Evolutionary conservation across 495 filamentous ascomycete species (phyloP).

Genomic region (Aspergillus baeticus): DNA sequence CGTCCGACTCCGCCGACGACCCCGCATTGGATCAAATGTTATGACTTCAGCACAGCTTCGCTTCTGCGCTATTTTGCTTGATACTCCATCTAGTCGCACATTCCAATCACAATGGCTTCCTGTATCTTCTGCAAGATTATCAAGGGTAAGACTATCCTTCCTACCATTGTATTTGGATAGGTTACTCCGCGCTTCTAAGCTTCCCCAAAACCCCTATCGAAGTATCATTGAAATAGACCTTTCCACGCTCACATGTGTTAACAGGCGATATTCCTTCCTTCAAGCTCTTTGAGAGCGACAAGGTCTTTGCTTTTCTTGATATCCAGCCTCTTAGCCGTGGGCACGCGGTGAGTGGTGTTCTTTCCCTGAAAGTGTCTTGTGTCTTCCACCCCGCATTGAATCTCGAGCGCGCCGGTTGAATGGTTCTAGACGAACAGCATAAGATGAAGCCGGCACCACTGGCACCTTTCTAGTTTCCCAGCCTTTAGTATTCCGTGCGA

Average conservation of each 20-base stretch:
- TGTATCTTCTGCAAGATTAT: slow-evolving; percentile 99
- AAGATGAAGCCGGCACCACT: too few relatives aligned
- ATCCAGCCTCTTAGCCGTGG: slow-evolving; percentile 84
- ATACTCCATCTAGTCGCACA: neutral
- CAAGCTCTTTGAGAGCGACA: slow-evolving; percentile 91
- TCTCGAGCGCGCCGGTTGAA: neutral
- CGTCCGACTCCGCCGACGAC: neutral
- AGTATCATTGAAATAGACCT: too few relatives aligned
- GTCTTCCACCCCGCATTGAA: slow-evolving; percentile 12
- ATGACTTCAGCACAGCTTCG: slow-evolving; percentile 2
- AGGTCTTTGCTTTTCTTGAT: slow-evolving; percentile 95
- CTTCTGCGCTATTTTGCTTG: neutral
- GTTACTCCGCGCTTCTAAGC: neutral
- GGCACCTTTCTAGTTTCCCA: neutral
- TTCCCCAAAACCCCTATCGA: too few relatives aligned
- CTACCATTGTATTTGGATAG: neutral
- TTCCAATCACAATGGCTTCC: slow-evolving; percentile 41
- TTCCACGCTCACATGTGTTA: neutral
- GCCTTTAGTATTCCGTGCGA: neutral
- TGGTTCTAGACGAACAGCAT: too few relatives aligned
- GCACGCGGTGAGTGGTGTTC: slow-evolving; percentile 63
- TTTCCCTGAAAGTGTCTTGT: neutral
- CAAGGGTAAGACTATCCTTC: slow-evolving; percentile 62
- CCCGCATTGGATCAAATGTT: slow-evolving; percentile 1
- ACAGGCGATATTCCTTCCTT: slow-evolving; percentile 91